phyloP scores from a whole-genome alignment of 805 yeast species.

The Tetrapisispora fleetii region DNA sequence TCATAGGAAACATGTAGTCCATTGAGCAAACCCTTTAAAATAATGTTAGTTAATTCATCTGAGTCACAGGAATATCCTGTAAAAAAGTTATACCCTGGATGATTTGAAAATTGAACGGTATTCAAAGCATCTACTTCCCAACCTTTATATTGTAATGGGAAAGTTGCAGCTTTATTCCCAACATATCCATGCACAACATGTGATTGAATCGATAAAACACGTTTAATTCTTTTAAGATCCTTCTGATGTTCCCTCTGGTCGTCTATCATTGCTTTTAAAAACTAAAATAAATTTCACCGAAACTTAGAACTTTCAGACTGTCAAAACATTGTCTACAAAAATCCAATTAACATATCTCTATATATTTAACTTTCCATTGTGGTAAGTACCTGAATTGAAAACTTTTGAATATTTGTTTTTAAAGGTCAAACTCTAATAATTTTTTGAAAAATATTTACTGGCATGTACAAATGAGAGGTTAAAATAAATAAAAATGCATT shows the following conservation, averaged over 20 bases:
- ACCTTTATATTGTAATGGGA: slow-evolving; percentile 75
- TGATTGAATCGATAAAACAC: slow-evolving; percentile 56
- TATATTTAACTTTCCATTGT: too few species aligned
- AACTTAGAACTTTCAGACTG: too few species aligned
- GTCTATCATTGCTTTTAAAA: too few species aligned
- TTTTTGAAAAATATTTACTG: not conserved
- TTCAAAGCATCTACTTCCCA: slow-evolving; percentile 91
- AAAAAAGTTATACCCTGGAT: slow-evolving; percentile 75
- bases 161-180: slow-evolving; percentile 83
- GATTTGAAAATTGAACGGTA: slow-evolving; percentile 83
- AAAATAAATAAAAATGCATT: not conserved
- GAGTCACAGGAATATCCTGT: slow-evolving; percentile 46
- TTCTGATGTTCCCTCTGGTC: too few species aligned
- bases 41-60: slow-evolving; percentile 37
- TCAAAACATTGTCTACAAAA: too few species aligned
- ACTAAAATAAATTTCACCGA: too few species aligned
- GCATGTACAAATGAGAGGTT: not conserved
- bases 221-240: not conserved
- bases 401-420: too few species aligned
- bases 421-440: too few species aligned
- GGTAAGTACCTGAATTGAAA: too few species aligned
- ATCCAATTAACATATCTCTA: too few species aligned
- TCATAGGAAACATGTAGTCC: slow-evolving; percentile 44
- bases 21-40: slow-evolving; percentile 43
- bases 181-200: slow-evolving; percentile 96